Evolutionary conservation across 805 yeast species (phyloP), one percentile per base, ranked within the genome.

Genomic region (Yamadazyma paraphyllophila): DNA sequence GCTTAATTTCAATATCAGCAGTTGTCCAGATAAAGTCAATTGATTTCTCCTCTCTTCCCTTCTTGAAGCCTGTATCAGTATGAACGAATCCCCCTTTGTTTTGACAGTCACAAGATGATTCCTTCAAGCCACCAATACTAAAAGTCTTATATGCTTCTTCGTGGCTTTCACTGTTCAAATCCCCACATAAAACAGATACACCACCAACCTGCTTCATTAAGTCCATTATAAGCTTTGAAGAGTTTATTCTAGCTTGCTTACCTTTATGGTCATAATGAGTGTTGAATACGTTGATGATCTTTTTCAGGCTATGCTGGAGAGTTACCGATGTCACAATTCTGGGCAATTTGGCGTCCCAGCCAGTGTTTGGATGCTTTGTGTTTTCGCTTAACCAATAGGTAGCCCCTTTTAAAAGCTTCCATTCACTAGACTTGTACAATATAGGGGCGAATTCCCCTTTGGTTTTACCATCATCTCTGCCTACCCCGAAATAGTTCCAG

Each of bases 321-420:
- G 60, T 57, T 4, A 60, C 68, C 51, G 64, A 53, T 2, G 71
- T 66, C 2, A 69, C 71, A 13, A 73, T 67, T 47, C 81, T 60
- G 7, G 59, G 57, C 25, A 57, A 60, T 2, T 64, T 73, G 0
- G 80, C 80, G 52, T 76, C 81, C 76, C 80, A 75, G 5, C 77
- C 79, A 37, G 53, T 62, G 29, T 58, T 57, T 2, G 66, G 67
- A 7, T 15, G 36, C n/a, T 53, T 48, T 1, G 69, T 64, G 4
- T 57, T 58, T 8, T 53, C 48, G 42, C 67, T 57, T 26, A 63
- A 51, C 69, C 67, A 64, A 33, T 44, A 49, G 11, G 65, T 60
- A 4, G 48, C 46, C 4, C 59, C 55, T 7, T 48, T 46, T 9
- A 63, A 16, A 16, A 60, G 48, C 14, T 54, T 45, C 66, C 66